Conservation (phyloP, 495 filamentous ascomycete species). For the Penicillium maclennaniae region DNA sequence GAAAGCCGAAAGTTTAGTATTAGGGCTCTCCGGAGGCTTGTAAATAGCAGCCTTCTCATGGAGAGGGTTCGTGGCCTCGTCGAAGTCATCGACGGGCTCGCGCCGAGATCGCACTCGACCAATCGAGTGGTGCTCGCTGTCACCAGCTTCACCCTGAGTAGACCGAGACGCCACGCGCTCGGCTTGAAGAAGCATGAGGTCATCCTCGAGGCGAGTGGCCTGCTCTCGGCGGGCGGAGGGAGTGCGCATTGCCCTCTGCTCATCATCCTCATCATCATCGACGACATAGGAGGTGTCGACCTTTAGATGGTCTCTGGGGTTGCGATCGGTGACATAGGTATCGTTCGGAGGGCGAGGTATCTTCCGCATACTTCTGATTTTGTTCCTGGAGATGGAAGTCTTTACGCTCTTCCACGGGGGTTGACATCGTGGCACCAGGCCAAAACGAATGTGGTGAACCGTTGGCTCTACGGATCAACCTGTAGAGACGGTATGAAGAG, state of each 20-base stretch:
- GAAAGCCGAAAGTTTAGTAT: slow-evolving; percentile 56
- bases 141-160: slow-evolving; percentile 41
- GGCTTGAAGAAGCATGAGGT: slow-evolving; percentile 75
- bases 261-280: slow-evolving; percentile 15
- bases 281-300: slow-evolving; percentile 32
- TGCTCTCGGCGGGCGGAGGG: slow-evolving; percentile 60
- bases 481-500: not conserved
- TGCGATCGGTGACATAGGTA: slow-evolving; percentile 33
- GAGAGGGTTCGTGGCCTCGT: slow-evolving; percentile 67
- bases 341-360: slow-evolving; percentile 39
- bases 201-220: slow-evolving; percentile 72
- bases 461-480: slow-evolving; percentile 6
- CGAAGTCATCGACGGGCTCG: slow-evolving; percentile 78
- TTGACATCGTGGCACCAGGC: slow-evolving; percentile 49
- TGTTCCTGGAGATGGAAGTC: slow-evolving; percentile 21
- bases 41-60: slow-evolving; percentile 68
- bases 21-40: slow-evolving; percentile 63
- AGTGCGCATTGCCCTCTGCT: slow-evolving; percentile 28
- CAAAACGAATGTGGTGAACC: slow-evolving; percentile 21
- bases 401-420: slow-evolving; percentile 45
- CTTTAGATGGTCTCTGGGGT: slow-evolving; percentile 26
- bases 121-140: slow-evolving; percentile 41
- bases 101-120: slow-evolving; percentile 47
- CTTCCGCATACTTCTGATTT: slow-evolving; percentile 24
- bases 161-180: slow-evolving; percentile 67